Conservation (phyloP, 2,329 filamentous ascomycete species). For the Trichoderma polysporum region DNA sequence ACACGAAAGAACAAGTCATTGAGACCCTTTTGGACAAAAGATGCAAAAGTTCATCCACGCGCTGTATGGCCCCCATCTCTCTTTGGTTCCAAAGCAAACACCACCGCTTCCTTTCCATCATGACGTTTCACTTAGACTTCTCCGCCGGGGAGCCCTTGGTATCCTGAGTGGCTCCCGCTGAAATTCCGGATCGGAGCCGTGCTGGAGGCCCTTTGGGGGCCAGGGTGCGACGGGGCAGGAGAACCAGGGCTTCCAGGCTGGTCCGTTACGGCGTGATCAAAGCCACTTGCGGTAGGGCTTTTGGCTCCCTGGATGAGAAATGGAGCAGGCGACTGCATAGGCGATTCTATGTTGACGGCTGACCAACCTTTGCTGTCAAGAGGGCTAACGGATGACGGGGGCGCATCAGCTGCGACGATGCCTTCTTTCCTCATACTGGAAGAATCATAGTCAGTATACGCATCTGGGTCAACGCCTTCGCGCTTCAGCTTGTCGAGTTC, state of each 20-base stretch:
- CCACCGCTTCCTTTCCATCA: background rate
- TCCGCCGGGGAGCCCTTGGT: slow-evolving; percentile 17
- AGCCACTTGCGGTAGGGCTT: slow-evolving; percentile 19
- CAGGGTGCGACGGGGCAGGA: slow-evolving; percentile 10
- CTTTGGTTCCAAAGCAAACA: background rate
- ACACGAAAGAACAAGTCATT: slow-evolving; percentile 19
- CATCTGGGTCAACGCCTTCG: slow-evolving; percentile 50
- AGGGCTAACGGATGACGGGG: slow-evolving; percentile 23
- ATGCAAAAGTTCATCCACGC: slow-evolving; percentile 13
- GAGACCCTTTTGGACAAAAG: slow-evolving; percentile 1
- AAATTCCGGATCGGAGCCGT: slow-evolving; percentile 24
- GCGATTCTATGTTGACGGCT: slow-evolving; percentile 17
- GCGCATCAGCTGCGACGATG: slow-evolving; percentile 22
- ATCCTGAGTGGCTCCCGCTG: slow-evolving; percentile 19
- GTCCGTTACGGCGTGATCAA: slow-evolving; percentile 14
- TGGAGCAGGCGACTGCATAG: slow-evolving; percentile 9
- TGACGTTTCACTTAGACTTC: slow-evolving; percentile 8
- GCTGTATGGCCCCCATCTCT: slow-evolving; percentile 6
- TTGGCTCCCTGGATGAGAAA: slow-evolving; percentile 21
- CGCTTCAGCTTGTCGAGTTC: slow-evolving; percentile 53
- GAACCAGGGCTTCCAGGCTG: slow-evolving; percentile 1
- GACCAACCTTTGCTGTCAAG: slow-evolving; percentile 22
- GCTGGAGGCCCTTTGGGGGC: slow-evolving; percentile 22
- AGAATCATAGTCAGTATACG: slow-evolving; percentile 35
- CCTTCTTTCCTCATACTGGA: slow-evolving; percentile 21